Base-by-base conservation (phyloP, 2,329 filamentous ascomycete species). In the Fusarium gaditjirri region DNA sequence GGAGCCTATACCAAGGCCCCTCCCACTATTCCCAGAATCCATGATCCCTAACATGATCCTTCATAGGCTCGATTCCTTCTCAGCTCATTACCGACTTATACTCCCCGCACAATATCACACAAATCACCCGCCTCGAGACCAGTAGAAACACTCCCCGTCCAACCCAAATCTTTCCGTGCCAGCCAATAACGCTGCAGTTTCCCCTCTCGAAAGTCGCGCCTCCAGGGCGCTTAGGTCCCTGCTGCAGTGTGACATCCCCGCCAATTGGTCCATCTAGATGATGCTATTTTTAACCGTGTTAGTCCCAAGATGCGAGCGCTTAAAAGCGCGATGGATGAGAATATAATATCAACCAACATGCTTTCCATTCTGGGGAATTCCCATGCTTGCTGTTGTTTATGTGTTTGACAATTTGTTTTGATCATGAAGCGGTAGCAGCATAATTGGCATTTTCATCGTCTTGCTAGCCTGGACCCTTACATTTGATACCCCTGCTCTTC, bases 171-270 rank as follows among this genome's bases (percentile, higher is more conserved):
- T 36, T 53, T 61, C 25, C 17, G 39, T 0, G 7, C 16, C 3
- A 13, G 8, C 68, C 71, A 75, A 75, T 75, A 10, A 9, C 25
- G 25, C 31, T 16, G 8, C 35, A 13, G n/a, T 29, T 47, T 59
- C 70, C 72, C 69, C 63, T 63, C 73, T 66, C 42, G 62, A 38
- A 38, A 65, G 65, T 25, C 73, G 73, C 73, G 73, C 61, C 56
- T 73, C 56, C 35, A 46, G 35, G 49, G 75, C 75, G 75, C 72
- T 75, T 77, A 74, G 23, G 31, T 33, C 50, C 29, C 36, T 66
- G 50, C 65, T 79, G 79, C 78, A 80, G 75, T 75, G 79, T 80
- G 79, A 80, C 78, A 65, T 61, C 55, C 36, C 42, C 64, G 35
- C 53, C 76, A 62, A 80, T 80, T 80, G 79, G 79, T 38, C 70